Evolutionary conservation across 139 green algal genomes (phyloP), one percentile per base, ranked within the genome.

Genomic region (Axilococcus clingmanii): DNA sequence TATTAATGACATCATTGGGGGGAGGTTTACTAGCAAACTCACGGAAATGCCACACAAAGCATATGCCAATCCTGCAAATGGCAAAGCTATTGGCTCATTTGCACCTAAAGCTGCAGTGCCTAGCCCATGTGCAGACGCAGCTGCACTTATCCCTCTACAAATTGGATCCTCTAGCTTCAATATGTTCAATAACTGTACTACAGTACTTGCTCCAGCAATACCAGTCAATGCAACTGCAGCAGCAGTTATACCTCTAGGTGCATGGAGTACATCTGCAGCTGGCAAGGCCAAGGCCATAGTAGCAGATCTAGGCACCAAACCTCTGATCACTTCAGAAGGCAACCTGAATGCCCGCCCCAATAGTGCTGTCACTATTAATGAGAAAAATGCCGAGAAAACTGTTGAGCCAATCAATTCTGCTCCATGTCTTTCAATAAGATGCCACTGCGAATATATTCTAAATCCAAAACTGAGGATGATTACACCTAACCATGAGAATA

Each of bases 391-490:
- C n/a, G 71, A 83, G 3, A 72, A 36, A n/a, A 71, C 34, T 15
- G 72, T 79, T 36, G 71, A 70, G 6, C 71, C 82, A 23, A 90
- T 58, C 52, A 95, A 92, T 61, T 93, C 86, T 3, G 68, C 59
- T n/a, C 66, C 72, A 59, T 95, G 86, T 34, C 79, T 71, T 38
- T 48, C 22, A 69, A 94, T 85, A 7, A 88, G 77, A 19, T 78
- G 65, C 7, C 86, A 74, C 77, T 89, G 72, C 8, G 48, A 49
- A 46, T 68, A 77, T 17, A 88, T 65, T 19, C 72, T 63, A 79
- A 94, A 94, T 23, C 78, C 86, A 57, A 94, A 94, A 56, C 48
- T 76, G 11, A 94, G 68, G 63, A 95, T 89, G 37, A 95, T 82
- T 6, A 77, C 67, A 17, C 85, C 85, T 46, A 95, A 72, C 45